These are phyloP conservation scores for Irpex sp. DNA, from an alignment of 1,284 basidiomycete species.

Conservation along the genomic window DNA sequence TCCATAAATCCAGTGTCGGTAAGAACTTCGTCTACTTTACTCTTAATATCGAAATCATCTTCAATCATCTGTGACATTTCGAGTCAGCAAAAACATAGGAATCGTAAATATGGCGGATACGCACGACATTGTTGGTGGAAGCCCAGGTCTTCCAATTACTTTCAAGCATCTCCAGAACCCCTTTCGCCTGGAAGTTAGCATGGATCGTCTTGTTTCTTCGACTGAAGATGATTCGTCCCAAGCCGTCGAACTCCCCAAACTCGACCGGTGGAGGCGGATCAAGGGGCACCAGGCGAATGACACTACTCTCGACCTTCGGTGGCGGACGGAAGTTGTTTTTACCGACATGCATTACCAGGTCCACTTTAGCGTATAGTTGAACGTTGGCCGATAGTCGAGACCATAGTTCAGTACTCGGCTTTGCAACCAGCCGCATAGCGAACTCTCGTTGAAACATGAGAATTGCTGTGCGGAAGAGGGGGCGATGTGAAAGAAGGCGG, in stretches of 20 bases:
- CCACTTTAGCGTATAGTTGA: constrained; percentile 93
- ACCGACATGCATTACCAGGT: constrained; percentile 95
- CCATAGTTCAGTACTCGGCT: constrained; percentile 87
- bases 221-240: constrained; percentile 88
- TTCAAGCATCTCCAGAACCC: constrained; percentile 93
- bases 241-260: constrained; percentile 97
- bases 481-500: constrained; percentile 94
- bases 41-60: constrained; percentile 69
- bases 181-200: constrained; percentile 88
- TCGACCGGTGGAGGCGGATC: constrained; percentile 95
- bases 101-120: constrained; percentile 17
- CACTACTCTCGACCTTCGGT: constrained; percentile 91
- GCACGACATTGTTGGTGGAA: constrained; percentile 73
- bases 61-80: constrained; percentile 57
- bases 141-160: constrained; percentile 96
- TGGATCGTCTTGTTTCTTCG: constrained; percentile 90
- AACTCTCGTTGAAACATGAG: constrained; percentile 99
- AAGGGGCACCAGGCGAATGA: constrained; percentile 87
- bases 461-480: constrained; percentile 90
- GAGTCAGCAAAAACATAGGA: background rate
- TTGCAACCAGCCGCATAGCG: constrained; percentile 88
- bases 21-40: constrained; percentile 77
- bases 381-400: constrained; percentile 96
- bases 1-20: constrained; percentile 62
- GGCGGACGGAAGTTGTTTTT: constrained; percentile 97